A percentile compares a stretch with the other conserved stretches of the same genome.
phyloP scores from a whole-genome alignment of 1,284 basidiomycete species.

The Trametes pubescens region DNA sequence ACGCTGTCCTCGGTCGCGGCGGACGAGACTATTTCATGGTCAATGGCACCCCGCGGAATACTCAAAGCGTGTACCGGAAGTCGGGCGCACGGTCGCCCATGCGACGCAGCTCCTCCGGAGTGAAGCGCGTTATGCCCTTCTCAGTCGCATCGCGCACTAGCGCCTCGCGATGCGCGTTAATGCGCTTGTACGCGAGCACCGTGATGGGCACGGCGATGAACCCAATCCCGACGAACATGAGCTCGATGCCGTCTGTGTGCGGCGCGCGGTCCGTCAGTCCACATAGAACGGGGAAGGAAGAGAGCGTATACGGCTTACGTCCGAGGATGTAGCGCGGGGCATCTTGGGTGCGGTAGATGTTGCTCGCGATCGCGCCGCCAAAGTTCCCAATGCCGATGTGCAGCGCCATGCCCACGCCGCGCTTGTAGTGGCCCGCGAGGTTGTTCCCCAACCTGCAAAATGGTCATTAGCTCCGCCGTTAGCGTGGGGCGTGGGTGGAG shows the following conservation, averaged over 20 bases:
- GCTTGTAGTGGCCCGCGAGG: slow-evolving; percentile 69
- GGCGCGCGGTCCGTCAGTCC: not conserved
- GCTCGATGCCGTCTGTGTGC: slow-evolving; percentile 61
- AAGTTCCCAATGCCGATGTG: slow-evolving; percentile 70
- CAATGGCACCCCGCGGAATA: not conserved
- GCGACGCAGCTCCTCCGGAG: slow-evolving; percentile 51
- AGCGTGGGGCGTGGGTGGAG: not conserved
- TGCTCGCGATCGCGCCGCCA: slow-evolving; percentile 61
- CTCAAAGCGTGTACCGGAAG: slow-evolving; percentile 65
- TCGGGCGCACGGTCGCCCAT: slow-evolving; percentile 72
- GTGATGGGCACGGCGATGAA: slow-evolving; percentile 60
- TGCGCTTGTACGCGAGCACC: slow-evolving; percentile 59
- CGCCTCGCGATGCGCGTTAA: slow-evolving; percentile 54
- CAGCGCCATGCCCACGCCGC: slow-evolving; percentile 66
- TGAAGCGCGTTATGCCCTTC: slow-evolving; percentile 25
- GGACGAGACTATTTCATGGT: no score
- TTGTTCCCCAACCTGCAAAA: slow-evolving; percentile 63
- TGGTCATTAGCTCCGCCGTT: not conserved
- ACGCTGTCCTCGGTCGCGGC: no score
- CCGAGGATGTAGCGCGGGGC: slow-evolving; percentile 67
- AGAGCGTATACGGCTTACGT: slow-evolving; percentile 48
- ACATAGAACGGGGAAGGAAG: not conserved
- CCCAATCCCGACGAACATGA: slow-evolving; percentile 74
- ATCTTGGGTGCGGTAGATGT: slow-evolving; percentile 67
- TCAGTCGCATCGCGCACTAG: slow-evolving; percentile 26